Evolutionary conservation across 352 stramenopile genomes (phyloP).

Genomic region (Pythium coloratum): DNA sequence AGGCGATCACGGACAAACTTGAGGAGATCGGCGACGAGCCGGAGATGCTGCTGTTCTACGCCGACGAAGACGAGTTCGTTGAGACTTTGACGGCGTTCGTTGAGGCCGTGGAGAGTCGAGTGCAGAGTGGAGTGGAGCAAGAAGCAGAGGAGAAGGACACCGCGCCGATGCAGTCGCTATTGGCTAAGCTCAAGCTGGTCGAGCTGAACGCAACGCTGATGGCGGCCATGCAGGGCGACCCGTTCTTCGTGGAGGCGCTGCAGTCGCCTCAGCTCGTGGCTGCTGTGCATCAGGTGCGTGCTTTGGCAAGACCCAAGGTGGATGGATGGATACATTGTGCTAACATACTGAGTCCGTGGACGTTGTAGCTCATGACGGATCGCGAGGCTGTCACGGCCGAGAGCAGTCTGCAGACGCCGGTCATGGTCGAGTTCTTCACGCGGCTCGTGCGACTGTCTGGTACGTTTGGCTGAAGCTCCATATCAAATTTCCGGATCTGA

Average conservation of each 20-base stretch:
- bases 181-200: slow-evolving; percentile 46
- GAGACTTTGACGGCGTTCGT: slow-evolving; percentile 40
- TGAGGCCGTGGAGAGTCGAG: background rate
- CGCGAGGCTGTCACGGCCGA: slow-evolving; percentile 35
- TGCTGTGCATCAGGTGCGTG: slow-evolving; percentile 61
- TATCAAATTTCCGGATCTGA: background rate
- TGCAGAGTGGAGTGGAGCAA: background rate
- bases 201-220: slow-evolving; percentile 52
- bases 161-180: slow-evolving; percentile 14
- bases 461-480: slow-evolving; percentile 21
- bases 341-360: background rate
- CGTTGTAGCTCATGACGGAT: slow-evolving; percentile 52
- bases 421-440: slow-evolving; percentile 59
- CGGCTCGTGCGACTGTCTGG: slow-evolving; percentile 65
- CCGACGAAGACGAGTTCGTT: slow-evolving; percentile 51
- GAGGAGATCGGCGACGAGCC: slow-evolving; percentile 69
- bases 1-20: slow-evolving; percentile 34
- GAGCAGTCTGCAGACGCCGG: slow-evolving; percentile 28
- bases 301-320: background rate
- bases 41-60: slow-evolving; percentile 66
- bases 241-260: slow-evolving; percentile 56
- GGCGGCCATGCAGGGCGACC: slow-evolving; percentile 56
- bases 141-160: background rate
- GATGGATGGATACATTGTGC: background rate
- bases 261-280: slow-evolving; percentile 50